Evolutionary conservation across 257 asterid species (phyloP).

Genomic region (Penstemon barbatus): DNA sequence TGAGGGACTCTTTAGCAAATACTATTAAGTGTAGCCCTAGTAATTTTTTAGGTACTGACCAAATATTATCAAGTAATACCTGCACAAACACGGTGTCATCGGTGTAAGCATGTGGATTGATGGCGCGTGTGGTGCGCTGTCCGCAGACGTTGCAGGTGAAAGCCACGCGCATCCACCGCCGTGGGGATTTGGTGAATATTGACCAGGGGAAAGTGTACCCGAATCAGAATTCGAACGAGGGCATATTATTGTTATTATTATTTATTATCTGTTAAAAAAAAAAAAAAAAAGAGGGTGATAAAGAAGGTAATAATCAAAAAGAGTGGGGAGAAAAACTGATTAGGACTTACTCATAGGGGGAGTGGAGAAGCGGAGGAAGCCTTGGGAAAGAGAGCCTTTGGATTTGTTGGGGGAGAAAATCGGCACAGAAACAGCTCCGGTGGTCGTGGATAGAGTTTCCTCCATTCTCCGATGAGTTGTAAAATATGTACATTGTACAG

Average conservation of each 20-base stretch:
- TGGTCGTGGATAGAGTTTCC: conserved; percentile 55
- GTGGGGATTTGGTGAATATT: conserved; percentile 86
- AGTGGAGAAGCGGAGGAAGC: conserved; percentile 55
- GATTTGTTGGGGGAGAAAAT: conserved; percentile 46
- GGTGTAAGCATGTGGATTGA: conserved; percentile 95
- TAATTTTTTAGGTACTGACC: background rate
- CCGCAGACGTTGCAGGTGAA: conserved; percentile 95
- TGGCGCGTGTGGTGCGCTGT: conserved; percentile 95
- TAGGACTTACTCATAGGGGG: conserved; percentile 51
- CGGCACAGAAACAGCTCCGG: conserved; percentile 48
- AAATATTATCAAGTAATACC: too few species aligned
- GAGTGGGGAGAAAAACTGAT: too few species aligned
- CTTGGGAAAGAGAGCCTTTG: conserved; percentile 41
- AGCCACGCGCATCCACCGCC: conserved; percentile 94
- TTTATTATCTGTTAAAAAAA: conserved; percentile 39
- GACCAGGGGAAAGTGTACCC: conserved; percentile 88
- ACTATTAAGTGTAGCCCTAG: background rate
- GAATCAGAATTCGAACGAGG: conserved; percentile 32
- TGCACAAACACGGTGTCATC: conserved; percentile 69
- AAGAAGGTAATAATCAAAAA: too few species aligned
- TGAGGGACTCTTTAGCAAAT: background rate
- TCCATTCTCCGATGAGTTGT: conserved; percentile 66
- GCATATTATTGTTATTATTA: conserved; percentile 22
- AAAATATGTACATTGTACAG: too few species aligned
- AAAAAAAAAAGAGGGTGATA: background rate